phyloP scores from a whole-genome alignment of 169 alveolate species.

The Cystoisospora suis region DNA sequence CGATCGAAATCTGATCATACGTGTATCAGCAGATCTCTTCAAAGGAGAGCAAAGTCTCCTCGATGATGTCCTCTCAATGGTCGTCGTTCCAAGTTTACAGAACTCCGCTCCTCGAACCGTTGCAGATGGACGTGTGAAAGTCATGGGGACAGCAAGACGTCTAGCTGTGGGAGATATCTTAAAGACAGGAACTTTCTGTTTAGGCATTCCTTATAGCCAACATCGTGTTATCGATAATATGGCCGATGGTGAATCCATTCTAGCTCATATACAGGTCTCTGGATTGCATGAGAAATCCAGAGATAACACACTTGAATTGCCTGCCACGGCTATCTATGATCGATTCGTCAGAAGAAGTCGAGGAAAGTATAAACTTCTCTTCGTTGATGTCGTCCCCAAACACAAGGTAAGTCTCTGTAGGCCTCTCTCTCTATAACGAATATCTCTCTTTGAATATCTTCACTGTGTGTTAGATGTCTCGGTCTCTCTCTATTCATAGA shows the following conservation, averaged over 20 bases:
- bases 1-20: slow-evolving; percentile 14
- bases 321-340: slow-evolving; percentile 54
- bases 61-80: background rate
- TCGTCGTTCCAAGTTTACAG: background rate
- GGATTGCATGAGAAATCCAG: slow-evolving; percentile 41
- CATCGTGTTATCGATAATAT: slow-evolving; percentile 41
- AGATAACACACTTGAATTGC: slow-evolving; percentile 41
- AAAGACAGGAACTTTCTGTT: slow-evolving; percentile 49
- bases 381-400: slow-evolving; percentile 49
- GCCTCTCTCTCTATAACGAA: slow-evolving; percentile 33
- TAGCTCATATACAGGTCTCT: slow-evolving; percentile 46
- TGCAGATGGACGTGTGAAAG: slow-evolving; percentile 11
- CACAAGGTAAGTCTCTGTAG: slow-evolving; percentile 31
- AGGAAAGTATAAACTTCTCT: slow-evolving; percentile 45
- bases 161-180: slow-evolving; percentile 9
- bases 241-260: slow-evolving; percentile 30
- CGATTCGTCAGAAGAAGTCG: slow-evolving; percentile 54
- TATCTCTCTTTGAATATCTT: too few relatives aligned
- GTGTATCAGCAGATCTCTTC: background rate
- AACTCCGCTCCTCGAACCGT: slow-evolving; percentile 2
- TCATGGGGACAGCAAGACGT: slow-evolving; percentile 37
- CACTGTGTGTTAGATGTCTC: too few relatives aligned
- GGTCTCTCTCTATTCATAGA: too few relatives aligned
- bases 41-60: background rate
- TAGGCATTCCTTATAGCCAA: slow-evolving; percentile 51